Evolutionary conservation across 139 green algal species (phyloP).

Genomic region (Closterium sp.): DNA sequence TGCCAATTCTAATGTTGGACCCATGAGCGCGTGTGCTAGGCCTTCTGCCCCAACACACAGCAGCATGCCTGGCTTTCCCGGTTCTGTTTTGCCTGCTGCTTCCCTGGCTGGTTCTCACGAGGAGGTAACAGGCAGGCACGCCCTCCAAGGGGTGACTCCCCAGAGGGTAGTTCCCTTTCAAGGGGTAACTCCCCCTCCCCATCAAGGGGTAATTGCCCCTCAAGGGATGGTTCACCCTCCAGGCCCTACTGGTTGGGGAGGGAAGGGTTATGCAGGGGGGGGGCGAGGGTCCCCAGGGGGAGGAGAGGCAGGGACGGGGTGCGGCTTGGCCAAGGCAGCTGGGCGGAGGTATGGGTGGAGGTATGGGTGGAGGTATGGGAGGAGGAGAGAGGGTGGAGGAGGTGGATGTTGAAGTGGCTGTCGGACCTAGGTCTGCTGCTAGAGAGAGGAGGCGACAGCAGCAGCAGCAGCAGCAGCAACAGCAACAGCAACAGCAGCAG

Average conservation of each 20-base stretch:
- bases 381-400: not conserved
- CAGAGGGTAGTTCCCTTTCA: not conserved
- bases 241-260: not conserved
- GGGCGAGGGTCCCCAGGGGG: not conserved
- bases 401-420: not conserved
- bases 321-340: not conserved
- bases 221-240: not conserved
- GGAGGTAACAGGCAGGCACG: not conserved
- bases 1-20: not conserved
- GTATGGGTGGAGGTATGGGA: not conserved
- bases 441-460: not conserved
- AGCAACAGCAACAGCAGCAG: not conserved
- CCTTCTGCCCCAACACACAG: not conserved
- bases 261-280: not conserved
- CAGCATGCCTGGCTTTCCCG: not conserved
- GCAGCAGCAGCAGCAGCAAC: slow-evolving; percentile 5
- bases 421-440: not conserved
- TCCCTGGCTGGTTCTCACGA: not conserved
- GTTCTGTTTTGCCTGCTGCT: not conserved
- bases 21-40: not conserved
- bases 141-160: not conserved
- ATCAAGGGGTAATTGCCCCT: not conserved
- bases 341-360: not conserved
- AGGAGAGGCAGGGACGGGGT: not conserved
- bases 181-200: not conserved